Conservation (phyloP, 305 asterid genomes). For the Rubia occidens region DNA sequence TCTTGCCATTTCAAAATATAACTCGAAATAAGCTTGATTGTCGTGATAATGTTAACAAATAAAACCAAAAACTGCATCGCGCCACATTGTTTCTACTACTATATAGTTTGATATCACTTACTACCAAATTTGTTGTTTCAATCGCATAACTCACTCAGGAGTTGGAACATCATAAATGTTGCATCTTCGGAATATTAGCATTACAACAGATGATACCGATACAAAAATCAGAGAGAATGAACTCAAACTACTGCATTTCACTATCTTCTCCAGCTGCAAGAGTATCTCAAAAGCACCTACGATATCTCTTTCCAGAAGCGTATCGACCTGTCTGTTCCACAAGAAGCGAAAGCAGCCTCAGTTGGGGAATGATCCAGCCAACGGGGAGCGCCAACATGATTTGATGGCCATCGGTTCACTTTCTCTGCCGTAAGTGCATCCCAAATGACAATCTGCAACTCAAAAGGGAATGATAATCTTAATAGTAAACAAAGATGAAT, state of each 20-base stretch:
- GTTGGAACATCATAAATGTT: background rate
- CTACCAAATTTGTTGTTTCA: background rate
- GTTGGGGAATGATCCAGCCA: slow-evolving; percentile 79
- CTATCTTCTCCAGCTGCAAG: background rate
- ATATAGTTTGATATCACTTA: background rate
- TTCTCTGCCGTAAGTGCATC: slow-evolving; percentile 65
- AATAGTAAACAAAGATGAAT: background rate
- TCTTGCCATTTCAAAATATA: no score
- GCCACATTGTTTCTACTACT: background rate
- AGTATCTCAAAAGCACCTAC: slow-evolving; percentile 10
- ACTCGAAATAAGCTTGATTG: no score
- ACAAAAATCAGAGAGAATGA: background rate
- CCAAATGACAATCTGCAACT: slow-evolving; percentile 57
- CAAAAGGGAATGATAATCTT: slow-evolving; percentile 1
- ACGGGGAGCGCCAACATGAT: slow-evolving; percentile 62
- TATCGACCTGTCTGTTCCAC: slow-evolving; percentile 64
- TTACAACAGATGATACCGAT: background rate
- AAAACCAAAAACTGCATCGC: no score
- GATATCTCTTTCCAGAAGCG: slow-evolving; percentile 54
- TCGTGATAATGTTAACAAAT: background rate
- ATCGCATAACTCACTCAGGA: background rate
- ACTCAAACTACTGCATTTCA: background rate
- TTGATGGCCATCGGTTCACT: slow-evolving; percentile 77
- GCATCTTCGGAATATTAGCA: background rate
- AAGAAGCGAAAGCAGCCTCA: slow-evolving; percentile 59